Evolutionary conservation across 2,329 filamentous ascomycete genomes (phyloP), one percentile per base, ranked within the genome.

Genomic region (Macrophomina pseudophaseolina): DNA sequence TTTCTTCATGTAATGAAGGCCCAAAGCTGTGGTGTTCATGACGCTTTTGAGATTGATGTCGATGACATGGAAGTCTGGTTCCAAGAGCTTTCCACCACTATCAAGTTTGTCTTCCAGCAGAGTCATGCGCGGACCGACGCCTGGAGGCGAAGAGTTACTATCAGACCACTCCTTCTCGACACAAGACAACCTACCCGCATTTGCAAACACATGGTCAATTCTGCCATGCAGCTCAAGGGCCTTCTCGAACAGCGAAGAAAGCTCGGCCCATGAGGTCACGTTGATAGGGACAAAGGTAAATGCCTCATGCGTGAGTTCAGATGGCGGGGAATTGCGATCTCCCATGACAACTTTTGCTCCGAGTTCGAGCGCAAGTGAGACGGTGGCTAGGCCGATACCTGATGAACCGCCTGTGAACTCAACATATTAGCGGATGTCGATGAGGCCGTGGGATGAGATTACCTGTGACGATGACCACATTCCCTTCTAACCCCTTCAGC

Each of bases 311-410:
- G 75, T 72, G 0, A 72, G 72, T 33, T 71, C 58, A 69, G 79
- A 73, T 11, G 63, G 63, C 0, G 80, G 76, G 1, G 82, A 75
- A 46, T 83, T 82, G 49, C 88, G 68, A 70, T 90, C 87, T 42
- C 80, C 83, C 32, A 81, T 83, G 67, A 88, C 80, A 18, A 89
- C 86, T 16, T 79, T 81, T 33, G 86, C 87, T 23, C 86, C 86
- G 0, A 83, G 74, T 0, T 80, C 76, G 7, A 88, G 77, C 14
- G 88, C 81, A 2, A 85, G 76, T 8, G 82, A 74, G 7, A 83
- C 80, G 0, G 87, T 87, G 64, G 84, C 84, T 14, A 87, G 80
- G 38, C 87, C 87, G 64, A 89, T 89, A 16, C 87, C 87, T 2
- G 86, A 87, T 0, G 85, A 86, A 66, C 85, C 85, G 58, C 87